These are phyloP conservation scores for Suhomyces taliae DNA, from an alignment of 1,139 yeast species.

Conservation along the genomic window DNA sequence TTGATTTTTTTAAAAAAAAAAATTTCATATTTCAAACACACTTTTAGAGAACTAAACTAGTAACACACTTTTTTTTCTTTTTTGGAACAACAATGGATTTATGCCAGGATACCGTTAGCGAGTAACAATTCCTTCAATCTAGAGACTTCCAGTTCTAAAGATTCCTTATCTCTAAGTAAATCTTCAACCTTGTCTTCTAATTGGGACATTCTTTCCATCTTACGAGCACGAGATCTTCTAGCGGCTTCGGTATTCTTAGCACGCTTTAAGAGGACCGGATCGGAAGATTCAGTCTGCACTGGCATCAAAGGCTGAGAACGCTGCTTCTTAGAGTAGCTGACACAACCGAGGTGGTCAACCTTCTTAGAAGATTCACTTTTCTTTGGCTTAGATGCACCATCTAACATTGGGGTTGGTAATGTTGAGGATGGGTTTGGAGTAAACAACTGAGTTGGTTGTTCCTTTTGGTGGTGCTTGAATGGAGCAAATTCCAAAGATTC, in stretches of 20 bases:
- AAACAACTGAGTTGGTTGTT: constrained; percentile 23
- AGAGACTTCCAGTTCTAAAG: constrained; percentile 57
- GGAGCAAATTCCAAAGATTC: constrained; percentile 25
- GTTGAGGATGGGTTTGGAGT: constrained; percentile 39
- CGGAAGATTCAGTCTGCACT: constrained; percentile 56
- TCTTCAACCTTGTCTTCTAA: constrained; percentile 75
- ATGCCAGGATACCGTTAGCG: constrained; percentile 15
- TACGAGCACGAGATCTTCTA: constrained; percentile 90
- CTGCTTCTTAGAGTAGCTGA: constrained; percentile 64
- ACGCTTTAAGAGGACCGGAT: constrained; percentile 74
- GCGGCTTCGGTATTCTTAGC: constrained; percentile 98
- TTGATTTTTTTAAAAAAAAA: too few relatives aligned
- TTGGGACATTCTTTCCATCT: constrained; percentile 83
- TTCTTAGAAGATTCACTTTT: constrained; percentile 15
- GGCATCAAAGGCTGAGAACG: constrained; percentile 66
- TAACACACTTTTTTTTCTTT: constrained; percentile 4
- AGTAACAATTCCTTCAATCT: constrained; percentile 53
- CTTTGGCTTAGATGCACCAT: constrained; percentile 6
- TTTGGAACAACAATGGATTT: background rate
- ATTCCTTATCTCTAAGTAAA: constrained; percentile 54
- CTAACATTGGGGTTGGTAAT: constrained; percentile 32
- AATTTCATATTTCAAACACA: constrained; percentile 6
- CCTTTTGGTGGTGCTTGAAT: constrained; percentile 9
- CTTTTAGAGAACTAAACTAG: background rate
- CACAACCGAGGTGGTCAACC: constrained; percentile 63